Evolutionary conservation across 768 basidiomycete genomes (phyloP).

Genomic region (Solioccasus polychromus): DNA sequence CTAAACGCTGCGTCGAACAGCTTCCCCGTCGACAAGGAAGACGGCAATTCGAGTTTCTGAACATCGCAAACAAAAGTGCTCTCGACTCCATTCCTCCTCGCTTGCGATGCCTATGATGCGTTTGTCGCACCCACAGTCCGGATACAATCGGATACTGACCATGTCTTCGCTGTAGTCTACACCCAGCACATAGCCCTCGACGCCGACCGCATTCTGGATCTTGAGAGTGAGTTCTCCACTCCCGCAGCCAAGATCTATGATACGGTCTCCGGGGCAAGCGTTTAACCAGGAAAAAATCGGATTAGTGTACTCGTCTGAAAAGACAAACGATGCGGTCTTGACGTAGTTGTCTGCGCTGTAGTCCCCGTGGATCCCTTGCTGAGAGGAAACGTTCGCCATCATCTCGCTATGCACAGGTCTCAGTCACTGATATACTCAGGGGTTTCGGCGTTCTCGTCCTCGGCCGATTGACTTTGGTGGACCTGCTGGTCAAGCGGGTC

Average conservation of each 20-base stretch:
- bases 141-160: conserved; percentile 41
- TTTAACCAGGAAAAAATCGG: conserved; percentile 59
- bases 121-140: neutral
- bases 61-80: conserved; percentile 53
- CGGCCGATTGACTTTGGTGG: conserved; percentile 18
- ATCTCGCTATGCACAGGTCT: neutral
- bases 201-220: conserved; percentile 51
- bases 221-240: conserved; percentile 72
- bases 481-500: neutral
- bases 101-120: conserved; percentile 49
- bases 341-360: conserved; percentile 66
- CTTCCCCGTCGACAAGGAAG: conserved; percentile 27
- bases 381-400: conserved; percentile 10
- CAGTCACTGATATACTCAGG: conserved; percentile 3
- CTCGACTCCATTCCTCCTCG: conserved; percentile 44
- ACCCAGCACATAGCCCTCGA: conserved; percentile 59
- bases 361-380: conserved; percentile 21
- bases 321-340: conserved; percentile 67
- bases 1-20: conserved; percentile 77
- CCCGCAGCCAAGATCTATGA: conserved; percentile 81
- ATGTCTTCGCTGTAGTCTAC: conserved; percentile 71
- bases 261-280: conserved; percentile 63
- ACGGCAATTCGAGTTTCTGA: conserved; percentile 42
- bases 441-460: conserved; percentile 14
- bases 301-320: conserved; percentile 45